Percentiles rank a stretch among this genome's conserved stretches.
phyloP scores from a whole-genome alignment of 306 rosid species.

The Inga leiocalycina region DNA sequence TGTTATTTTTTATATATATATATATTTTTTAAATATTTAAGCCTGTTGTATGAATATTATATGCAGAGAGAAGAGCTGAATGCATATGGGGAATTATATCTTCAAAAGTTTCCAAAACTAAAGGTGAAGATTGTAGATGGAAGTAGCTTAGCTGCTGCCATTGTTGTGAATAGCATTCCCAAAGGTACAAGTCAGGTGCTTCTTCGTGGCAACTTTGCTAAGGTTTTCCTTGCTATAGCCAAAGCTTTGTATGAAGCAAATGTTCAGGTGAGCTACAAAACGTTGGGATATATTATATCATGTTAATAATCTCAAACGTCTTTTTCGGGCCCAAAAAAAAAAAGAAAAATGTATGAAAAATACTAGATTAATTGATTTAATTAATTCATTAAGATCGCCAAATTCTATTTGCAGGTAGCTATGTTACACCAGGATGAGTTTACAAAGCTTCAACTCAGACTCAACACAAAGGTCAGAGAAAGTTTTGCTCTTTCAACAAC shows the following conservation, averaged over 20 bases:
- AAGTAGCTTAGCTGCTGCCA: neutral
- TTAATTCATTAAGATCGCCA: neutral
- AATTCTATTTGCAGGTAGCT: slow-evolving; percentile 35
- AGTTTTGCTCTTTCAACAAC: slow-evolving; percentile 36
- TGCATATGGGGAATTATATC: neutral
- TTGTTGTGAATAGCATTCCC: neutral
- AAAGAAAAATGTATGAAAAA: too few relatives aligned
- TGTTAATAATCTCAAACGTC: too few relatives aligned
- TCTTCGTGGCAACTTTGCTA: neutral
- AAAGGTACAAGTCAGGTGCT: neutral
- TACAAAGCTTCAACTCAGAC: slow-evolving; percentile 41
- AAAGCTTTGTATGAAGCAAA: neutral
- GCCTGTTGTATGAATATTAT: neutral
- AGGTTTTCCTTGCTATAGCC: neutral
- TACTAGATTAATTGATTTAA: too few relatives aligned
- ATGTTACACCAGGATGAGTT: slow-evolving; percentile 40
- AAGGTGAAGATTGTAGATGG: neutral
- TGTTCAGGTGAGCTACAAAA: slow-evolving; percentile 33
- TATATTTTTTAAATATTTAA: too few relatives aligned
- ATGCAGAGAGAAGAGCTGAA: neutral
- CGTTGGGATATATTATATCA: too few relatives aligned
- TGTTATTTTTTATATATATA: neutral
- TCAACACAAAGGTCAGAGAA: slow-evolving; percentile 11
- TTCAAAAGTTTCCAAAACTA: neutral
- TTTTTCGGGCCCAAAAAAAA: too few relatives aligned